Evolutionary conservation across 2,329 filamentous ascomycete species (phyloP).

Genomic region (Pestalotiopsis sp.): DNA sequence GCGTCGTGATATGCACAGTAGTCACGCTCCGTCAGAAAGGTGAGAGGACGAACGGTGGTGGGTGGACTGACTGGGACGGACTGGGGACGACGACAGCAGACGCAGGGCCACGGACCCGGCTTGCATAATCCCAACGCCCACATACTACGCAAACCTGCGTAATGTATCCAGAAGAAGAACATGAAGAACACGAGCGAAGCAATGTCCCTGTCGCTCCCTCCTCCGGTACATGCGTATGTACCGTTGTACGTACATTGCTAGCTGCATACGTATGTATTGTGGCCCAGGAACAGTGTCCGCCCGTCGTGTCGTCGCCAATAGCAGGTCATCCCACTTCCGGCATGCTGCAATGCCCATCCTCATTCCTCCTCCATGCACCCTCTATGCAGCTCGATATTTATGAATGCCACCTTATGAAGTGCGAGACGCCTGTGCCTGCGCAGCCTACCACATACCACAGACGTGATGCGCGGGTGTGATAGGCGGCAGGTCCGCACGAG

Average conservation of each 20-base stretch:
- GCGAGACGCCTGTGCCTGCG: neutral
- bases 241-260: neutral
- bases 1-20: neutral
- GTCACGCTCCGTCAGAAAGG: neutral
- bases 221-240: neutral
- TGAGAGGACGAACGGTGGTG: neutral
- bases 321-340: constrained; percentile 4
- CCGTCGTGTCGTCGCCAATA: neutral
- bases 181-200: neutral
- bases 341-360: constrained; percentile 13
- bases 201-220: neutral
- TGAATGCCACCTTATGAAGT: constrained; percentile 15
- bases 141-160: neutral
- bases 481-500: neutral
- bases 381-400: constrained; percentile 11
- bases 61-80: neutral
- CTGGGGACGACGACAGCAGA: neutral
- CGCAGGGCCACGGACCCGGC: constrained; percentile 2
- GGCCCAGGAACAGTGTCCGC: constrained; percentile 6
- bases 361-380: constrained; percentile 5
- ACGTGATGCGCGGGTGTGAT: constrained; percentile 8
- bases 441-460: no score
- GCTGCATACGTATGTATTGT: neutral
- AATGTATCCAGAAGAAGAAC: neutral
- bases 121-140: constrained; percentile 13